Evolutionary conservation across 176 grass and related monocot genomes (phyloP), one percentile per base, ranked within the genome.

Genomic region (Poa pratensis): DNA sequence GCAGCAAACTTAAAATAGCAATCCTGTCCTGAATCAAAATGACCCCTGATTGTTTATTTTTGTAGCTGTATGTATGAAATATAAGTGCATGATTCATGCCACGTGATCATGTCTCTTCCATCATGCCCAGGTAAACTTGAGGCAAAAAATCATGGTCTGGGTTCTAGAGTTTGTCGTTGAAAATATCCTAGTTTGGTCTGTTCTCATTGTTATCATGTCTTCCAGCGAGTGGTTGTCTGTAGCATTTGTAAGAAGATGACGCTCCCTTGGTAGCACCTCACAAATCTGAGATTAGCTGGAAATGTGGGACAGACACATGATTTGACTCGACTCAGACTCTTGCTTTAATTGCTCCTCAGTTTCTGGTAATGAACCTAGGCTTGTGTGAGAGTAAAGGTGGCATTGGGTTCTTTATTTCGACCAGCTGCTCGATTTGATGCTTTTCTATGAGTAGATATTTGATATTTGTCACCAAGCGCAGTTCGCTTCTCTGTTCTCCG

Each of bases 221-320:
- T 30, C 23, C 6, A 19, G 14, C 22, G 71, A 73, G 43, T 57
- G 18, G 18, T 60, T 77, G 83, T 71, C 63, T 14, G 71, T 65
- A 90, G 73, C 24, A 82, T 23, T 82, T 86, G 72, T 57, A 82
- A 54, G 23, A 9, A 82, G 64, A 48, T 18, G 45, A 18, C 1
- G n/a, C 57, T 32, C 32, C 63, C 73, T 42, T 78, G 22, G 3
- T 52, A 49, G 23, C 42, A 61, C 37, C 40, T 81, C 49, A 8
- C 13, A 28, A 48, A 61, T 40, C 0, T 28, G 14, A 52, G 69
- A 24, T 75, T 59, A 75, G 59, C 20, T 49, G 60, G 49, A 49
- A 69, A 66, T 40, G 37, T 46, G 39, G n/a, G 20, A 27, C 5
- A 23, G 19, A 17, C 13, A 37, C 9, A 37, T 18, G 49, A 20